Evolutionary conservation across 176 grass and related monocot species (phyloP), one percentile per base, ranked within the genome.

Genomic region (Paspalum vaginatum): DNA sequence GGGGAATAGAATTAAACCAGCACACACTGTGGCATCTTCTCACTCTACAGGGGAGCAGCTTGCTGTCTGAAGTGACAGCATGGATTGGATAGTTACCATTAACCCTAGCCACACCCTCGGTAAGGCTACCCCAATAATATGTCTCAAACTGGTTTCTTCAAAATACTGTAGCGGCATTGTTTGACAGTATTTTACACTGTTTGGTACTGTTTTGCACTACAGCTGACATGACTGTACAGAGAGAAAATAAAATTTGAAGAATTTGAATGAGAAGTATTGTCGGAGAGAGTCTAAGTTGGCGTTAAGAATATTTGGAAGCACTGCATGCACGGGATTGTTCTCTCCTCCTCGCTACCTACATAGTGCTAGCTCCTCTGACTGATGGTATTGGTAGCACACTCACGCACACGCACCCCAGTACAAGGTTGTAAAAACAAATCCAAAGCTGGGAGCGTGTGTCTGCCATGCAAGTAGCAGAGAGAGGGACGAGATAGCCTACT

Each of bases 41-140:
- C 61, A 5, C 65, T 75, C 61, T 84, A 68, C 40, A 24, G 81
- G 42, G 15, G 54, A 56, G 6, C 47, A 38, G 59, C 67, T 79
- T 17, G 11, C 24, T 79, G 55, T 85, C 66, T 72, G 84, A 79
- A 72, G 65, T 74, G 76, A 85, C 83, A 73, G 57, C 57, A 15
- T 53, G 10, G 20, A 39, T 64, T 45, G 8, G 51, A 53, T 47
- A 17, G 57, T 68, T 65, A 75, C 60, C 70, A 65, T 45, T 51
- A 82, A 32, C 32, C 32, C 32, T 48, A 11, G 27, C 5, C 24
- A 20, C 43, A 41, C 50, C 20, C 48, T 49, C 55, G n/a, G 68
- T 64, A 82, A 82, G 45, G n/a, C n/a, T n/a, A n/a, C n/a, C n/a
- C n/a, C n/a, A n/a, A n/a, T n/a, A n/a, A n/a, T n/a, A n/a, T n/a